A percentile compares a stretch with the other conserved stretches of the same genome.
phyloP scores from a whole-genome alignment of 2,329 filamentous ascomycete species.

The Aspergillus sojae region DNA sequence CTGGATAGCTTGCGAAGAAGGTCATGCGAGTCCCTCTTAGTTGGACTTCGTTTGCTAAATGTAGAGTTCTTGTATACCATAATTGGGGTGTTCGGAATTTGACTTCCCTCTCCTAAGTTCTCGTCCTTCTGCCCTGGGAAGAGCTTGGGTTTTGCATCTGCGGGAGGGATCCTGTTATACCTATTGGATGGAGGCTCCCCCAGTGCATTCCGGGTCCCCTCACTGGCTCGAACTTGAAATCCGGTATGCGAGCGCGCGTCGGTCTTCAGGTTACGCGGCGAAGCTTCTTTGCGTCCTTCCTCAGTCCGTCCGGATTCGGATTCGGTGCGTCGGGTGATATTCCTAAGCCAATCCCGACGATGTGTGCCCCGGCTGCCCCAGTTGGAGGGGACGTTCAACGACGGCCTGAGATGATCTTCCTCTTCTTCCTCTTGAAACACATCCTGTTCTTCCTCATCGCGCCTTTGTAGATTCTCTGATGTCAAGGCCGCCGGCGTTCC shows the following conservation, averaged over 20 bases:
- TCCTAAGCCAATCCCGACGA: constrained; percentile 40
- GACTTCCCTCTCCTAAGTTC: constrained; percentile 26
- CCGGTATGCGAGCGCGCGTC: constrained; percentile 32
- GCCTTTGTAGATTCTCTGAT: constrained; percentile 41
- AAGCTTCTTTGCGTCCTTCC: constrained; percentile 19
- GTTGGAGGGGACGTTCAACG: constrained; percentile 39
- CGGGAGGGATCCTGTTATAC: constrained; percentile 15
- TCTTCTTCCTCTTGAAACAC: constrained; percentile 22
- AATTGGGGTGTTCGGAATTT: constrained; percentile 42
- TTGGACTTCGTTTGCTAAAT: constrained; percentile 32
- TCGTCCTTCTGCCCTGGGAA: constrained; percentile 19
- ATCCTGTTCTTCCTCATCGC: constrained; percentile 30
- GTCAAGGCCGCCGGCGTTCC: constrained; percentile 33
- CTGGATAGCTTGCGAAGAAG: constrained; percentile 47
- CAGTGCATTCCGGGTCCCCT: constrained; percentile 24
- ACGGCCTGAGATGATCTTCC: constrained; percentile 31
- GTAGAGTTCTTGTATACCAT: constrained; percentile 38
- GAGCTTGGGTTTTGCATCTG: constrained; percentile 18
- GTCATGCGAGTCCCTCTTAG: constrained; percentile 43
- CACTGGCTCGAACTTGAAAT: constrained; percentile 27
- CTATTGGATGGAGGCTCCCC: constrained; percentile 25
- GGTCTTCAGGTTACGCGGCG: constrained; percentile 26
- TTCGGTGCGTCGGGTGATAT: constrained; percentile 28
- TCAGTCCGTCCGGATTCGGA: constrained; percentile 21
- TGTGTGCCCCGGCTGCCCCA: constrained; percentile 40